Base-by-base conservation (phyloP, 2,329 filamentous ascomycete genomes). In the Trichoderma simmonsii region DNA sequence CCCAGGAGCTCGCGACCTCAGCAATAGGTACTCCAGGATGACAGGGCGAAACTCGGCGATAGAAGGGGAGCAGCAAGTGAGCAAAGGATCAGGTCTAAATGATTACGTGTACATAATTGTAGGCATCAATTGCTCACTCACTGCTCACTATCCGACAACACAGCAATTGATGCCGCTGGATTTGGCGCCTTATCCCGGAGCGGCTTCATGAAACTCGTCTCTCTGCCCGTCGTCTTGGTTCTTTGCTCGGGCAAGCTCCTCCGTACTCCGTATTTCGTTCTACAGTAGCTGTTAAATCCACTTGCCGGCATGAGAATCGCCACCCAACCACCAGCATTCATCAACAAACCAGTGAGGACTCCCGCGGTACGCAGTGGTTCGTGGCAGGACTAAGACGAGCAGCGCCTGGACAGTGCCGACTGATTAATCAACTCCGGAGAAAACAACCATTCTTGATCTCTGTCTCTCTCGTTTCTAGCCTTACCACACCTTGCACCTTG, bases 231-330 rank as follows among this genome's bases (percentile, higher is more conserved):
- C 15, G 36, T 39, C 36, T 43, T 18, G 39, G 7, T n/a, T 43
- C 18, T 43, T 43, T n/a, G 39, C 39, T 43, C 15, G 39, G 39
- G 43, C 43, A 51, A 51, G n/a, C 43, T 54, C 9, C 48, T 54
- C 48, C 48, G 48, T 54, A 54, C 48, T 54, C n/a, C 48, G 39
- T 43, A 43, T 43, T n/a, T 43, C 7, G 6, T 8, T 43, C 39
- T 43, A 63, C 18, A 30, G 12, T 21, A 54, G 57, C 9, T n/a
- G 6, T n/a, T 18, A 64, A 68, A 68, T 60, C 65, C 65, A 60
- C 65, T 68, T 68, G 26, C 56, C 65, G 65, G 36, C 65, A 68
- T 26, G 65, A 34, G 12, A 8, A 28, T 60, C 36, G 65, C 65
- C 65, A 68, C 65, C 65, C 56, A 34, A 28, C 15, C 51, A 57